Evolutionary conservation across 805 yeast genomes (phyloP).

Genomic region (Jamesozyma lodderae): DNA sequence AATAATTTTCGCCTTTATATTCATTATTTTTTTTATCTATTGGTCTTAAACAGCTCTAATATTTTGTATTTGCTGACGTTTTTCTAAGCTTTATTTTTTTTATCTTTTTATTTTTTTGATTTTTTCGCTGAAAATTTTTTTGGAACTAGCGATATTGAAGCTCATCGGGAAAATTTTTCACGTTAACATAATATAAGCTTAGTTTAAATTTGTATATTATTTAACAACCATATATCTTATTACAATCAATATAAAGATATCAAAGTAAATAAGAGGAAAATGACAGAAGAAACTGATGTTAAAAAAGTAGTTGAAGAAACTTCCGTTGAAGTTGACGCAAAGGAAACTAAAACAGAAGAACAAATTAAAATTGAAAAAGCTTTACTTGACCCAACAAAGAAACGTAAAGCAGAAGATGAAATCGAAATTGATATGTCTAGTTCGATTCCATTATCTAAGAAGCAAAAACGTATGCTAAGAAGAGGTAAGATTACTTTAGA

Average conservation of each 20-base stretch:
- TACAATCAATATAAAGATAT: too few relatives aligned
- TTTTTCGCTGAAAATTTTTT: not conserved
- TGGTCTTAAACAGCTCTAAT: too few relatives aligned
- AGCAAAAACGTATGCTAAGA: slow-evolving; percentile 78
- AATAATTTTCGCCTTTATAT: not conserved
- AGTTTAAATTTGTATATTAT: too few relatives aligned
- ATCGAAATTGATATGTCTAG: slow-evolving; percentile 60
- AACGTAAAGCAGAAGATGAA: slow-evolving; percentile 39
- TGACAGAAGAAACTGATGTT: not conserved
- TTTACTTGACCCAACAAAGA: slow-evolving; percentile 29
- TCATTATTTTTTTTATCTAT: too few relatives aligned
- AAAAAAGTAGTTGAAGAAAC: not conserved
- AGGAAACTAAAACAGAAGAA: slow-evolving; percentile 13
- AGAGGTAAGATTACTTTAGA: slow-evolving; percentile 61
- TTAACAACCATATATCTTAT: too few relatives aligned
- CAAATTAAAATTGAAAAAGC: slow-evolving; percentile 29
- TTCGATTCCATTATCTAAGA: slow-evolving; percentile 79
- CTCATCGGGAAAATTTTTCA: slow-evolving; percentile 5
- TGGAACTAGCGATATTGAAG: not conserved
- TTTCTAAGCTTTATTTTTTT: not conserved
- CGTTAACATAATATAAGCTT: not conserved
- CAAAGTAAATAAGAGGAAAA: too few relatives aligned
- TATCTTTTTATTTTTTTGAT: not conserved
- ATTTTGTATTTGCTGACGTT: too few relatives aligned
- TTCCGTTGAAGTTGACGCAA: slow-evolving; percentile 12